Evolutionary conservation across 1,284 basidiomycete genomes (phyloP).

Genomic region (Anthracocystis setariae): DNA sequence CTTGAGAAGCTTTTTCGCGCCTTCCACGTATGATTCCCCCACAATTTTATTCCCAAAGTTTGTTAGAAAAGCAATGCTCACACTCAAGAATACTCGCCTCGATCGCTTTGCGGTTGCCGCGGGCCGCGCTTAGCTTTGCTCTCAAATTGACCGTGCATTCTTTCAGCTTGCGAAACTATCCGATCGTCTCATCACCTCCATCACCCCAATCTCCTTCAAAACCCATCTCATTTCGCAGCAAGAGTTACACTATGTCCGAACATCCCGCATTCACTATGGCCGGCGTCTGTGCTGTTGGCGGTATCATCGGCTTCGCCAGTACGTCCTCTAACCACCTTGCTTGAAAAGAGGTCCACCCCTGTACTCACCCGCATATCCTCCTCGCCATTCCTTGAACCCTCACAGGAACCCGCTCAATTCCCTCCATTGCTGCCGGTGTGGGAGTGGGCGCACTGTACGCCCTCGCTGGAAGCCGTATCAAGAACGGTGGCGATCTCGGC

Average conservation of each 20-base stretch:
- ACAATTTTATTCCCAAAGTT: no score
- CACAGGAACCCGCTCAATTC: slow-evolving; percentile 63
- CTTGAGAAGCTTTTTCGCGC: background rate
- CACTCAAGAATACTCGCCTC: background rate
- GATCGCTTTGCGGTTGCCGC: slow-evolving; percentile 3
- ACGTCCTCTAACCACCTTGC: no score
- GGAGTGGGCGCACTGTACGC: slow-evolving; percentile 76
- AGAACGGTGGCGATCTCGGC: slow-evolving; percentile 76
- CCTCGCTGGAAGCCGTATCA: slow-evolving; percentile 71
- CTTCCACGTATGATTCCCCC: no score
- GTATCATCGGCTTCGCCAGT: slow-evolving; percentile 71
- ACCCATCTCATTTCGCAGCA: background rate
- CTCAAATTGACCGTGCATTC: no score
- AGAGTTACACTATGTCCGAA: slow-evolving; percentile 74
- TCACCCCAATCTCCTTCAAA: background rate
- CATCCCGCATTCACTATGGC: slow-evolving; percentile 84
- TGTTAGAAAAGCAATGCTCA: background rate
- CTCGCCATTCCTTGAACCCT: background rate
- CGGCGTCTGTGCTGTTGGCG: slow-evolving; percentile 77
- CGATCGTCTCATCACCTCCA: background rate
- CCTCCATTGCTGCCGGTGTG: slow-evolving; percentile 82
- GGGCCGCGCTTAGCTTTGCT: slow-evolving; percentile 8
- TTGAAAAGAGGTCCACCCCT: background rate
- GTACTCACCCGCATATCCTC: no score
- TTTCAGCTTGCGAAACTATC: background rate